Evolutionary conservation across 1,139 yeast species (phyloP), one percentile per base, ranked within the genome.

Genomic region (Diutina sp.): DNA sequence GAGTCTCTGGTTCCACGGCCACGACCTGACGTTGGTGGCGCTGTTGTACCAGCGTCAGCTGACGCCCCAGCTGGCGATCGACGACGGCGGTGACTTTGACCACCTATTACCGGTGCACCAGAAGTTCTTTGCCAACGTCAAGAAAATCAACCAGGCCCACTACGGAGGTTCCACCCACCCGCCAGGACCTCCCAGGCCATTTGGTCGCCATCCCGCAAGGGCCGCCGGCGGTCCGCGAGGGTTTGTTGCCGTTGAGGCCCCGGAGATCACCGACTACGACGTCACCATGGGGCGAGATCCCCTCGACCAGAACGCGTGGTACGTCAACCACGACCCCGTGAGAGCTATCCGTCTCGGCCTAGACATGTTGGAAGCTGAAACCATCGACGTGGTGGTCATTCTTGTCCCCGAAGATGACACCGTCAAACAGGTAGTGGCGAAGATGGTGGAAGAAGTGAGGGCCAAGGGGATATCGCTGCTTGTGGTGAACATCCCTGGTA

Each of bases 41-140:
- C 18, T 21, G n/a, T 32, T 50, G 3, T 50, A 50, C 21, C 45
- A 50, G 7, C n/a, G 32, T n/a, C 53, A 50, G 18, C 6, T 11
- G n/a, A 28, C 9, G 3, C 53, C 53, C 4, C 21, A 8, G 6
- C 14, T 6, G 9, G 1, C 14, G 14, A 32, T 50, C 8, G 44
- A 32, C 16, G 53, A 50, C 32, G 53, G 53, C 6, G 53, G 53
- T 30, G 53, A 50, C 18, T 50, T 50, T 50, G 53, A 32, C 7
- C 53, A 50, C 16, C 16, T 50, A 2, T 30, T 50, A 14, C 53
- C 53, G n/a, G 44, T 50, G 12, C 53, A 50, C 28, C 53, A 50
- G 16, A 30, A 32, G 7, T 50, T 29, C 35, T 50, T 16, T 16
- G 53, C 41, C 4, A 50, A n/a, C 18, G 44, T 50, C 1, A 30